Conservation (phyloP, 768 basidiomycete genomes). For the Pleurotus giganteus region DNA sequence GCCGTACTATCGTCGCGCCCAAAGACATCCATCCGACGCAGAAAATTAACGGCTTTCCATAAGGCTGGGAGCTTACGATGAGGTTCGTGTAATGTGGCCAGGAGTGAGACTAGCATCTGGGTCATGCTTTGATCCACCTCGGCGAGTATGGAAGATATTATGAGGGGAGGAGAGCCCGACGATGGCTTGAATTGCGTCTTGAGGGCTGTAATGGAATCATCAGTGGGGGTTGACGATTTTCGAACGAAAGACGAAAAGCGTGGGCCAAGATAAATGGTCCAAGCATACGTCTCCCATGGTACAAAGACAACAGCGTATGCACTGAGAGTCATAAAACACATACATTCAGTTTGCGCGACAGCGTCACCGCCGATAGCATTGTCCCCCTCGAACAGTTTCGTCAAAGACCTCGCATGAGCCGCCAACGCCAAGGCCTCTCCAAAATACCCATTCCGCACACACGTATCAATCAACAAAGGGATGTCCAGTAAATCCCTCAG, state of each 20-base stretch:
- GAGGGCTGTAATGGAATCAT: neutral
- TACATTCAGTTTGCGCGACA: too few species aligned
- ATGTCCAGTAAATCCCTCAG: slow-evolving; percentile 89
- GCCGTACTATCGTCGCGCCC: slow-evolving; percentile 10
- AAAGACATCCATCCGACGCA: slow-evolving; percentile 79
- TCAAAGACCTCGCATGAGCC: slow-evolving; percentile 60
- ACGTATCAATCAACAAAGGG: slow-evolving; percentile 88
- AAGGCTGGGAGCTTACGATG: slow-evolving; percentile 82
- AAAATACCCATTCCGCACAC: slow-evolving; percentile 90
- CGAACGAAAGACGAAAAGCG: neutral
- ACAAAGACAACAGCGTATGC: too few species aligned
- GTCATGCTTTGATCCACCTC: slow-evolving; percentile 68
- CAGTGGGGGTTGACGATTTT: neutral
- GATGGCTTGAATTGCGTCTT: slow-evolving; percentile 19
- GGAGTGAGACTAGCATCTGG: slow-evolving; percentile 75
- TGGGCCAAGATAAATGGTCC: neutral
- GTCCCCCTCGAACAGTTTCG: slow-evolving; percentile 14
- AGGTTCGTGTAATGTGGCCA: slow-evolving; percentile 77
- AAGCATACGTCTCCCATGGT: neutral
- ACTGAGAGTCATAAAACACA: neutral
- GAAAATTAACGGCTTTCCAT: slow-evolving; percentile 87
- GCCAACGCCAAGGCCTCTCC: slow-evolving; percentile 87
- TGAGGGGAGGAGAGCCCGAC: slow-evolving; percentile 41
- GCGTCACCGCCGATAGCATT: neutral
- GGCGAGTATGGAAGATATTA: slow-evolving; percentile 59